phyloP scores from a whole-genome alignment of 352 stramenopile species.

The Globisporangium spinosum region DNA sequence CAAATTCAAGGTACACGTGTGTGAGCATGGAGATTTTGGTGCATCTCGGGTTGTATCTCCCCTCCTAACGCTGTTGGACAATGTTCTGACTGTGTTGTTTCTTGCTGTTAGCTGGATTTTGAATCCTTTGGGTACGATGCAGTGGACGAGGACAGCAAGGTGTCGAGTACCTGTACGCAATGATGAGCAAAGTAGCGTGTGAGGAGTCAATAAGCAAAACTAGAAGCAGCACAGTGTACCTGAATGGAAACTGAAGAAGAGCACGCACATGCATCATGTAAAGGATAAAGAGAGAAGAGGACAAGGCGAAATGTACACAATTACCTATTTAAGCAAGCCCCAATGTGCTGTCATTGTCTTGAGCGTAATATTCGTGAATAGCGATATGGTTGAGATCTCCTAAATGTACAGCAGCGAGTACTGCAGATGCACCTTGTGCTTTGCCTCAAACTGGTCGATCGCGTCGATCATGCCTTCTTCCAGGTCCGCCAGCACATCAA shows the following conservation, averaged over 20 bases:
- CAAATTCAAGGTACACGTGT: conserved; percentile 25
- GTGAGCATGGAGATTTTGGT: too few species aligned
- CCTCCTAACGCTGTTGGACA: neutral
- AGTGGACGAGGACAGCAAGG: neutral
- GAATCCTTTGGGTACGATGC: conserved; percentile 15
- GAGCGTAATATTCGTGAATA: neutral
- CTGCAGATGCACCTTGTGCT: conserved; percentile 56
- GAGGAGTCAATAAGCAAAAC: neutral
- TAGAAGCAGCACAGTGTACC: neutral
- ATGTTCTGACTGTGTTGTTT: neutral
- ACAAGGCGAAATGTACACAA: neutral
- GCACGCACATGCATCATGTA: neutral
- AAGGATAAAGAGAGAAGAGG: neutral
- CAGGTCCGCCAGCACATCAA: conserved; percentile 42
- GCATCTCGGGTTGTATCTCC: too few species aligned
- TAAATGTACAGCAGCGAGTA: conserved; percentile 69
- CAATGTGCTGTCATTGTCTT: neutral
- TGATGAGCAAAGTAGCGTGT: neutral
- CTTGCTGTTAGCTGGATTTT: conserved; percentile 8
- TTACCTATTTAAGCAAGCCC: neutral
- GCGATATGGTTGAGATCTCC: neutral
- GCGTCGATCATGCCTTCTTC: conserved; percentile 47
- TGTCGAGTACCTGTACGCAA: neutral
- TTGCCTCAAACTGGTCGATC: conserved; percentile 57
- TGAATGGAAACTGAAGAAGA: neutral